These are phyloP conservation scores for Penicillium thymicola DNA, from an alignment of 2,329 filamentous ascomycete species.

Conservation along the genomic window DNA sequence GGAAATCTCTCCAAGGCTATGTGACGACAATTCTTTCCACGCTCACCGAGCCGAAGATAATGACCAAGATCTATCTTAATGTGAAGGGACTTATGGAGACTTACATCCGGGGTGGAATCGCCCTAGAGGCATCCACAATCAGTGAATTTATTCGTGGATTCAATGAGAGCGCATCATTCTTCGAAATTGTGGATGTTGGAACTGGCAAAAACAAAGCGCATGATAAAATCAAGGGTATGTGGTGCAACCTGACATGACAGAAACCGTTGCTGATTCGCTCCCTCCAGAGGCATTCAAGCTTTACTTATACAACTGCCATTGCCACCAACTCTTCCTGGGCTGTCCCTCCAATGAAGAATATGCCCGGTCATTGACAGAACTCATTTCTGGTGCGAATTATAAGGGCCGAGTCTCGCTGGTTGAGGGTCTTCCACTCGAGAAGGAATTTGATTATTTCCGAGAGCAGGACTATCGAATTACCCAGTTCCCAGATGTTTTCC, in stretches of 20 bases:
- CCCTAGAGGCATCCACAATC: conserved; percentile 42
- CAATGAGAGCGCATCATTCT: conserved; percentile 49
- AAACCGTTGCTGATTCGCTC: conserved; percentile 23
- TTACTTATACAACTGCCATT: conserved; percentile 57
- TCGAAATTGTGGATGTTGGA: conserved; percentile 52
- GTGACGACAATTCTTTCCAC: conserved; percentile 41
- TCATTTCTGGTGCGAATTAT: conserved; percentile 44
- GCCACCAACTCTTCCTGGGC: conserved; percentile 59
- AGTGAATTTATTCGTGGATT: conserved; percentile 57
- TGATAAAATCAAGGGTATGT: conserved; percentile 49
- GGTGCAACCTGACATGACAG: background rate
- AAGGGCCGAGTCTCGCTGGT: conserved; percentile 53
- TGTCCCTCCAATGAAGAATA: conserved; percentile 58
- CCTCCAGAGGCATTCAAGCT: conserved; percentile 52
- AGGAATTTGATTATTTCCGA: conserved; percentile 47
- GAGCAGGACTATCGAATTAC: conserved; percentile 48
- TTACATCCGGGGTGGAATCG: conserved; percentile 46
- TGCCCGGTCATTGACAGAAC: conserved; percentile 51
- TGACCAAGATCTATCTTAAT: conserved; percentile 55
- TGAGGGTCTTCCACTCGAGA: conserved; percentile 56
- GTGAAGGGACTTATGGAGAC: conserved; percentile 50
- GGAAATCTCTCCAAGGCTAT: conserved; percentile 43
- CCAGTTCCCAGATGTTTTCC: conserved; percentile 54
- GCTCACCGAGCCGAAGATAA: conserved; percentile 47
- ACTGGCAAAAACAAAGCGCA: conserved; percentile 44